These are phyloP conservation scores for Kalmusia sp. DNA, from an alignment of 2,329 filamentous ascomycete species.

Conservation along the genomic window DNA sequence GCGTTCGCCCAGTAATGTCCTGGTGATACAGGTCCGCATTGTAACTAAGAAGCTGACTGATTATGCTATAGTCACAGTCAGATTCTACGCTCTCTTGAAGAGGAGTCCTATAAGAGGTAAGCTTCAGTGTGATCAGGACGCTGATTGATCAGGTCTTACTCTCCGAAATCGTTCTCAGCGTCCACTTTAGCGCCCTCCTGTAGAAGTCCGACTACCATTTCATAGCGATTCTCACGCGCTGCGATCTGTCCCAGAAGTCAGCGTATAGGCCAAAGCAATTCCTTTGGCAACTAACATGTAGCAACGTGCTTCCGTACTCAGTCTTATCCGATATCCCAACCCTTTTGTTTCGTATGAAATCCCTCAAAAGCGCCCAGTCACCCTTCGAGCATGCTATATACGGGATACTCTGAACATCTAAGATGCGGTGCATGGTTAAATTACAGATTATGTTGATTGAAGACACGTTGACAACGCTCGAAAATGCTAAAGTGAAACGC, in stretches of 20 bases:
- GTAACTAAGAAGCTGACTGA: neutral
- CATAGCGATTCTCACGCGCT: neutral
- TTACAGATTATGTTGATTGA: neutral
- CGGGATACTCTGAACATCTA: neutral
- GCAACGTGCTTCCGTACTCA: constrained; percentile 10
- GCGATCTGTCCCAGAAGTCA: constrained; percentile 6
- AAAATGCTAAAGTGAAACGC: neutral
- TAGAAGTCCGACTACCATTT: constrained; percentile 2
- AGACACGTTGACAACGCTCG: neutral
- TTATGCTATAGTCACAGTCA: neutral
- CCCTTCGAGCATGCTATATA: neutral
- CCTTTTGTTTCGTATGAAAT: neutral
- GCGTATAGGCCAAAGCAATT: too few species aligned
- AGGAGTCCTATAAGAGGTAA: constrained; percentile 9
- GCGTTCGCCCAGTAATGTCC: constrained; percentile 9
- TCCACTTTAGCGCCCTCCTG: constrained; percentile 5
- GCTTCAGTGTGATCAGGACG: neutral
- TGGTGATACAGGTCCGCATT: constrained; percentile 11
- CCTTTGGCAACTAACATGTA: constrained; percentile 21
- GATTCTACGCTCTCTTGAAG: constrained; percentile 5
- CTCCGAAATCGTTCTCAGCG: constrained; percentile 12
- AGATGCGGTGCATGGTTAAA: neutral
- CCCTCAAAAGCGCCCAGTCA: constrained; percentile 2
- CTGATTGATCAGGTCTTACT: constrained; percentile 4
- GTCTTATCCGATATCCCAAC: neutral